Base-by-base conservation (phyloP, 106 monocot genomes). In the Agapanthus africanus region DNA sequence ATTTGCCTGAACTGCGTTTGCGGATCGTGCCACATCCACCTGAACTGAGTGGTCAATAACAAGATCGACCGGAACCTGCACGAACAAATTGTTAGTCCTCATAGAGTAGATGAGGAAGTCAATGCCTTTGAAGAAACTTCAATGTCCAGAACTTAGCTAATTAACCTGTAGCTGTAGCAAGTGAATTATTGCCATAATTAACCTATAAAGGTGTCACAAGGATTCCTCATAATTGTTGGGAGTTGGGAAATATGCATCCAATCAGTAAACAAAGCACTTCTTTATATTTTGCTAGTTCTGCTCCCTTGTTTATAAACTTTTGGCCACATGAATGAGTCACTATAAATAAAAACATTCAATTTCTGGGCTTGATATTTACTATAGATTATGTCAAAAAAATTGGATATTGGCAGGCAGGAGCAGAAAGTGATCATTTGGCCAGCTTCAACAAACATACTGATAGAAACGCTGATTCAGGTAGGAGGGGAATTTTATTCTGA, bases 1-100 rank as follows among this genome's bases (percentile, higher is more conserved):
- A 22, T 97, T 95, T 66, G 81, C 78, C 59, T 86, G 85, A 18
- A 88, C 95, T 59, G 91, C 95, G 75, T 95, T 89, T 78, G 78
- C 74, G 61, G 88, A 89, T 68, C 93, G 82, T 70, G 88, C 89
- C 56, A 89, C 93, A 79, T 93, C 93, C 54, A 88, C 93, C 63
- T 93, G 93, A 65, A 83, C 92, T 37, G 85, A 76, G 81, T 93
- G 79, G 79, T 88, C 76, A 37, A 77, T 76, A 46, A 90, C 79
- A 73, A 93, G 93, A 79, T 93, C 93, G 41, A 88, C 93, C 23
- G 93, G 93, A 33, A 93, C 88, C 93, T 93, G 81, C 63, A 82
- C 19, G 23, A 49, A 35, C 56, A 15, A 46, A 19, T 7, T 19
- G 19, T 36, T 35, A n/a, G 33, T 14, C 61, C 61, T 35, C 9